Conservation (phyloP, 1,284 basidiomycete genomes). For the Mrakiaceae sp. region DNA sequence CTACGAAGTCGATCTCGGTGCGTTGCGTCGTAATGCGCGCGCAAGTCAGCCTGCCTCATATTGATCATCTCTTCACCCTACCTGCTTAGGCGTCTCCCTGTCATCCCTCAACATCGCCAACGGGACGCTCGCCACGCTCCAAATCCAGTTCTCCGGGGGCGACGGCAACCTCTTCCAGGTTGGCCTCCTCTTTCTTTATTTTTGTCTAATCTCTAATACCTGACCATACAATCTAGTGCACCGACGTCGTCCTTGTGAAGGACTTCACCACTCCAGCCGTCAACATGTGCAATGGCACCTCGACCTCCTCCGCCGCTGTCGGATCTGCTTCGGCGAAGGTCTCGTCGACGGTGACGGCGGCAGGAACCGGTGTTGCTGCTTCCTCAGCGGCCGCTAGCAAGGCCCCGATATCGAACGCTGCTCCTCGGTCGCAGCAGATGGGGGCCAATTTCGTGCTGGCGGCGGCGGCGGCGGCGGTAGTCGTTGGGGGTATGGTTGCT, state of each 20-base stretch:
- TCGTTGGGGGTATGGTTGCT: no score
- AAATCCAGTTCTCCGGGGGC: slow-evolving; percentile 51
- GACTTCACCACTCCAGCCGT: slow-evolving; percentile 39
- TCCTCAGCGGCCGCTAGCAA: no score
- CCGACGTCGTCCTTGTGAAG: slow-evolving; percentile 54
- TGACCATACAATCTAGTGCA: slow-evolving; percentile 40
- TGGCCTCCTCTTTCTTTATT: slow-evolving; percentile 16
- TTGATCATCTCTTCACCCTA: slow-evolving; percentile 11
- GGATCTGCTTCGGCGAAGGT: no score
- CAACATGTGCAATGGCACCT: slow-evolving; percentile 34
- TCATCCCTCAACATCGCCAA: slow-evolving; percentile 28
- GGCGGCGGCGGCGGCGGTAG: no score
- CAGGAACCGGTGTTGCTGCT: no score
- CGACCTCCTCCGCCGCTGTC: no score
- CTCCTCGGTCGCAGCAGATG: no score
- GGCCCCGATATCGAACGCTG: no score
- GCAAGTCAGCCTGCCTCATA: slow-evolving; percentile 26
- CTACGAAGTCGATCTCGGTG: slow-evolving; percentile 47
- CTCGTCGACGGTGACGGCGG: no score
- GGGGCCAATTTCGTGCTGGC: no score
- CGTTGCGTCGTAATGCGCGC: slow-evolving; percentile 36
- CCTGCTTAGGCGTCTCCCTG: not conserved
- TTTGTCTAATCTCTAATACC: not conserved
- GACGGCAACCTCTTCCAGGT: slow-evolving; percentile 60
- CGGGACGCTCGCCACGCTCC: slow-evolving; percentile 47